These are phyloP conservation scores for Huntiella bhutanensis DNA, from an alignment of 2,329 filamentous ascomycete species.

Conservation along the genomic window DNA sequence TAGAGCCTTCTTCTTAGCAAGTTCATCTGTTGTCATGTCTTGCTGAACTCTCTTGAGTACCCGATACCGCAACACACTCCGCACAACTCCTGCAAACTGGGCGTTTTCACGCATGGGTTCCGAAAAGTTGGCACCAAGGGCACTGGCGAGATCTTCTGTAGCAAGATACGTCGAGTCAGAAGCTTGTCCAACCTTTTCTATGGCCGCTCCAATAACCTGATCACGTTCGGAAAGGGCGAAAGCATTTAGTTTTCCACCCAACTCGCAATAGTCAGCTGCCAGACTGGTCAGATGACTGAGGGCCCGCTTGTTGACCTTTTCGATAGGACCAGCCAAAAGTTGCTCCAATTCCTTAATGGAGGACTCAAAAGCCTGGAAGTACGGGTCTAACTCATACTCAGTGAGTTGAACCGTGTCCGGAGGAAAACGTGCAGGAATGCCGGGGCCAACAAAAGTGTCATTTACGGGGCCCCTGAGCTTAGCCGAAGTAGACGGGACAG, in stretches of 20 bases:
- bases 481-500: slow-evolving; percentile 66
- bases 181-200: slow-evolving; percentile 85
- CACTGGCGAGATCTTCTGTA: slow-evolving; percentile 74
- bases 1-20: slow-evolving; percentile 66
- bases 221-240: slow-evolving; percentile 91
- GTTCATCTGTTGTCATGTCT: slow-evolving; percentile 87
- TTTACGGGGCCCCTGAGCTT: slow-evolving; percentile 39
- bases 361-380: slow-evolving; percentile 83
- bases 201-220: slow-evolving; percentile 71
- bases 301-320: slow-evolving; percentile 85
- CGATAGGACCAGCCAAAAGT: slow-evolving; percentile 78
- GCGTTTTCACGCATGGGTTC: slow-evolving; percentile 97
- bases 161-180: slow-evolving; percentile 92
- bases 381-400: slow-evolving; percentile 85
- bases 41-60: slow-evolving; percentile 91
- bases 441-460: slow-evolving; percentile 17
- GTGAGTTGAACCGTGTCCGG: slow-evolving; percentile 55
- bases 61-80: slow-evolving; percentile 71
- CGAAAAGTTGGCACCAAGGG: slow-evolving; percentile 81
- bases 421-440: slow-evolving; percentile 45
- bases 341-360: slow-evolving; percentile 83
- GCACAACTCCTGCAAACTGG: slow-evolving; percentile 88
- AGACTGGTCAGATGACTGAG: slow-evolving; percentile 69
- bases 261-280: slow-evolving; percentile 73
- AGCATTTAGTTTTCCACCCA: slow-evolving; percentile 90